Evolutionary conservation across 2,329 filamentous ascomycete genomes (phyloP).

Genomic region (Zymoseptoria ardabiliae): DNA sequence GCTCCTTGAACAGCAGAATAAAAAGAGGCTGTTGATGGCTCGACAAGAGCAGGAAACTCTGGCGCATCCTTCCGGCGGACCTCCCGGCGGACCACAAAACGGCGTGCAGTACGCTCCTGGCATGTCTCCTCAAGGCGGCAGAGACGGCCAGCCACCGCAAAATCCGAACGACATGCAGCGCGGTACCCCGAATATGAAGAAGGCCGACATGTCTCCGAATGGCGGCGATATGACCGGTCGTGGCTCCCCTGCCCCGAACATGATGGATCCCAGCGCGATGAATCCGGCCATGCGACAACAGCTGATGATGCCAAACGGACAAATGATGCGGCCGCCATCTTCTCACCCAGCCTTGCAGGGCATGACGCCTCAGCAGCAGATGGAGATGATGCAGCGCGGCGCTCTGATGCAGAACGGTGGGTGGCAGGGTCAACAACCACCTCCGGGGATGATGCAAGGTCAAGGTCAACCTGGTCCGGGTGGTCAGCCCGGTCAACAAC

Average conservation of each 20-base stretch:
- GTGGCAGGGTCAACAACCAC: conserved; percentile 32
- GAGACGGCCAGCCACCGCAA: conserved; percentile 62
- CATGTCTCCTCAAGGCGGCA: conserved; percentile 62
- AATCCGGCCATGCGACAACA: conserved; percentile 17
- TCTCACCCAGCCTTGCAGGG: conserved; percentile 53
- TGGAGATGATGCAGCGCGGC: conserved; percentile 35
- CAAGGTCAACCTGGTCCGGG: conserved; percentile 37
- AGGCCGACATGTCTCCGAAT: conserved; percentile 57
- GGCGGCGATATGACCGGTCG: conserved; percentile 60
- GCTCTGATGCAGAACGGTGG: conserved; percentile 24
- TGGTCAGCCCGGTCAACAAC: conserved; percentile 46
- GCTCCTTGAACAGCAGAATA: conserved; percentile 80
- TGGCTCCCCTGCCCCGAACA: conserved; percentile 54
- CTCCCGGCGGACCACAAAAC: conserved; percentile 25
- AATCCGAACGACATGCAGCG: conserved; percentile 75
- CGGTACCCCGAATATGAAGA: conserved; percentile 65
- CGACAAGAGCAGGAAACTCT: conserved; percentile 69
- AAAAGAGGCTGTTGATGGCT: conserved; percentile 78
- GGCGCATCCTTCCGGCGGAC: conserved; percentile 40
- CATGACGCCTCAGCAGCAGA: conserved; percentile 48
- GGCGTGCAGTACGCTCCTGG: conserved; percentile 44
- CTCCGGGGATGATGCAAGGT: conserved; percentile 34
- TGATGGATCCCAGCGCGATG: conserved; percentile 43
- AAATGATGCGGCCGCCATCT: conserved; percentile 42
- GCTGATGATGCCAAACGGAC: conserved; percentile 14